Evolutionary conservation across 371 early-diverging fungal species (phyloP), one percentile per base, ranked within the genome.

Genomic region (Lichtheimia corymbifera): DNA sequence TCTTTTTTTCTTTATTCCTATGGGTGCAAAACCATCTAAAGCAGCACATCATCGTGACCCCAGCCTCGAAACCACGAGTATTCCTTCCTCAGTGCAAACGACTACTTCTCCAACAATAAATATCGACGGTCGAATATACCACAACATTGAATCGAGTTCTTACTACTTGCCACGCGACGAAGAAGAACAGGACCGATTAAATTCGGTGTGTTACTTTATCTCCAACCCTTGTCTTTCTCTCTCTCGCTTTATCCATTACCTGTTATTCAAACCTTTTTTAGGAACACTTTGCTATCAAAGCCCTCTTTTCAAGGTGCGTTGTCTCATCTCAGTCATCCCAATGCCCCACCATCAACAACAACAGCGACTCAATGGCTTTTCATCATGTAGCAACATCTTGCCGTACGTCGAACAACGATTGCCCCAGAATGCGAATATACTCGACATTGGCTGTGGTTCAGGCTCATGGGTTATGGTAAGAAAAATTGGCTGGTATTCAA

Each of bases 81-180:
- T 52, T 4, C 50, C 53, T 20, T 50, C 61, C 45, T 60, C 61
- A 40, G 54, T 41, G 14, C 57, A 66, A 41, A 57, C 61, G 14
- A 53, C 55, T 24, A 47, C 62, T 13, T 51, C 62, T 12, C 68
- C 64, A 15, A 67, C 72, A 40, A 49, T 77, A 13, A 61, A 58
- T 3, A 67, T 82, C 35, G 70, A 75, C 42, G 82, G 82, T 20
- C 64, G 82, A 58, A 60, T 67, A 59, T 82, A 74, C 51, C 76
- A 79, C 50, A 60, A 67, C 52, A 64, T 71, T 30, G 72, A 71
- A 22, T 56, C 59, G 13, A 66, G 67, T 18, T 58, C 70, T 4
- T 82, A 77, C 58, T 68, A 66, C 56, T 57, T 82, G 55, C 82
- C 82, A 44, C 71, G 73, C 43, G 82, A 82, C 61, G 79, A 78